Conservation (phyloP, 352 stramenopile genomes). For the Phytophthora kernoviae region DNA sequence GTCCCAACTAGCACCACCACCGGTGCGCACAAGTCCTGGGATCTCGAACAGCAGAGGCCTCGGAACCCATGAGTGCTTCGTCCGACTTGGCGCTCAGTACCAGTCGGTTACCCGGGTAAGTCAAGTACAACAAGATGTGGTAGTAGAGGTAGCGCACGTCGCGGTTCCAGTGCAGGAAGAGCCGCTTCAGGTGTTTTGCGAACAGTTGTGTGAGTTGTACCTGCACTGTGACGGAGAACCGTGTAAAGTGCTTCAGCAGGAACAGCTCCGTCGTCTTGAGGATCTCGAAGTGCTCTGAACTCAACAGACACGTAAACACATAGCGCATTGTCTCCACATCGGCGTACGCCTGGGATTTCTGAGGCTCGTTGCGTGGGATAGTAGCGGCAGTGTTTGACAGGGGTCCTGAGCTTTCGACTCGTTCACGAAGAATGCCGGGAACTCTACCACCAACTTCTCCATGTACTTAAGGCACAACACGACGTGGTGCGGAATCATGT, state of each 20-base stretch:
- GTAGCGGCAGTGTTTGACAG: slow-evolving; percentile 21
- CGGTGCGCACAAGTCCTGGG: slow-evolving; percentile 55
- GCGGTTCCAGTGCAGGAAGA: slow-evolving; percentile 86
- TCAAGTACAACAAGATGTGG: slow-evolving; percentile 82
- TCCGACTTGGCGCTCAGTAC: slow-evolving; percentile 76
- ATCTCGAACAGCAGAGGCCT: slow-evolving; percentile 75
- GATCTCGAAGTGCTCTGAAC: slow-evolving; percentile 78
- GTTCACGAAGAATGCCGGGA: slow-evolving; percentile 66
- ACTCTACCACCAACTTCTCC: slow-evolving; percentile 56
- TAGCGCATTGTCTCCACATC: slow-evolving; percentile 47
- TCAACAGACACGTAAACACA: slow-evolving; percentile 65
- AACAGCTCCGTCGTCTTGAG: slow-evolving; percentile 72
- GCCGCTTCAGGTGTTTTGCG: slow-evolving; percentile 50
- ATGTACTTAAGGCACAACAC: slow-evolving; percentile 70
- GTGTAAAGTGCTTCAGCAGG: slow-evolving; percentile 63
- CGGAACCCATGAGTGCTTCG: slow-evolving; percentile 68
- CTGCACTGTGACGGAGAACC: slow-evolving; percentile 63
- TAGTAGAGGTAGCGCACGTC: slow-evolving; percentile 88
- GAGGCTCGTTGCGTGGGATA: slow-evolving; percentile 20
- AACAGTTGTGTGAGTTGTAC: slow-evolving; percentile 54
- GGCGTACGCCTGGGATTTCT: slow-evolving; percentile 20
- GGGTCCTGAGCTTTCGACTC: slow-evolving; percentile 22
- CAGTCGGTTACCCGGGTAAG: slow-evolving; percentile 77
- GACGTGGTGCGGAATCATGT: slow-evolving; percentile 74
- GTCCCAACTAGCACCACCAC: slow-evolving; percentile 51